phyloP scores from a whole-genome alignment of 768 basidiomycete species.

The Amanita subjunquillea region DNA sequence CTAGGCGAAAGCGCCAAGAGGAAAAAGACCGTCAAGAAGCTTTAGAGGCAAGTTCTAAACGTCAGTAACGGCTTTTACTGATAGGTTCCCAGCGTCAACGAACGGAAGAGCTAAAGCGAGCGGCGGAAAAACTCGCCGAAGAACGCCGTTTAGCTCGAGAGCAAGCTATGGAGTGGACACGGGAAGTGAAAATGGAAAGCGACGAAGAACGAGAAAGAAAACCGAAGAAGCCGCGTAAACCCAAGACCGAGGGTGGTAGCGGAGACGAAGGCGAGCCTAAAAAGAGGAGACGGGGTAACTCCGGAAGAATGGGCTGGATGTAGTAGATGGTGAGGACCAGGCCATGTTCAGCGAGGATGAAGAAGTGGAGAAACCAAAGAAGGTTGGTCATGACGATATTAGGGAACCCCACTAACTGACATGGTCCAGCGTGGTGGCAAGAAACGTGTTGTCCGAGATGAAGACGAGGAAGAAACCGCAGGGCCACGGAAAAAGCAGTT shows the following conservation, averaged over 20 bases:
- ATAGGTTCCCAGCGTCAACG: constrained; percentile 37
- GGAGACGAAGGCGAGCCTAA: constrained; percentile 58
- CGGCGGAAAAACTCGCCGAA: constrained; percentile 74
- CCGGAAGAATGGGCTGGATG: constrained; percentile 43
- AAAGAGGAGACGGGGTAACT: constrained; percentile 66
- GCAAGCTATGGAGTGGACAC: constrained; percentile 71
- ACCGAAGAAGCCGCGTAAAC: constrained; percentile 42
- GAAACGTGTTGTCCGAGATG: constrained; percentile 71
- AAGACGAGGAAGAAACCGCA: constrained; percentile 60
- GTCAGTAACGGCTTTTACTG: neutral
- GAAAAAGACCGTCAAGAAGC: constrained; percentile 62
- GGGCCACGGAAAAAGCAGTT: constrained; percentile 70
- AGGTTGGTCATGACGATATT: constrained; percentile 31
- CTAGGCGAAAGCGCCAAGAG: constrained; percentile 68
- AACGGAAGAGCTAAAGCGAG: constrained; percentile 51
- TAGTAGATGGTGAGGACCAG: constrained; percentile 52
- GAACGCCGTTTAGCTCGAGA: constrained; percentile 68
- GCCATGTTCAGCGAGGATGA: constrained; percentile 68
- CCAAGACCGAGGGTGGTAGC: constrained; percentile 40
- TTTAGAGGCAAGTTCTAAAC: constrained; percentile 42
- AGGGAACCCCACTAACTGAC: neutral
- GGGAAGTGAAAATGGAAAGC: constrained; percentile 56
- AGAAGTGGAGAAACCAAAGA: constrained; percentile 56
- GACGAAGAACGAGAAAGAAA: constrained; percentile 74
- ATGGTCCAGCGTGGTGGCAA: constrained; percentile 37